Evolutionary conservation across 2,329 filamentous ascomycete genomes (phyloP).

Genomic region (Penicillium rolfsii): DNA sequence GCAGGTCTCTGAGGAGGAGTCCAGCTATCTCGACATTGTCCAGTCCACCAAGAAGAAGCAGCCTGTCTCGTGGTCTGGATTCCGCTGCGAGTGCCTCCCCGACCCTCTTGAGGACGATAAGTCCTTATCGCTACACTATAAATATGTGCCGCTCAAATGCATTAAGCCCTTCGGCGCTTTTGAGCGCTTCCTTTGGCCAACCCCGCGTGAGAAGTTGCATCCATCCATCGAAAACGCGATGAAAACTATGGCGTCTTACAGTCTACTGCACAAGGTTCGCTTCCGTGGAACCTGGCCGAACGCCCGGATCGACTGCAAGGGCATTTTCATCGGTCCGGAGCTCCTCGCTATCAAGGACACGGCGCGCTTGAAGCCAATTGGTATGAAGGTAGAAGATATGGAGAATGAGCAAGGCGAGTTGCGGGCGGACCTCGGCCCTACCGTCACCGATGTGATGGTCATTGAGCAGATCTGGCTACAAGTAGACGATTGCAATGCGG

Average conservation of each 20-base stretch:
- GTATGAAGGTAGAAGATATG: conserved; percentile 16
- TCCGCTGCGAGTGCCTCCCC: conserved; percentile 61
- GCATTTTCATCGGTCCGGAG: conserved; percentile 61
- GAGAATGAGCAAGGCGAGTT: conserved; percentile 19
- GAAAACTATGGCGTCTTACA: conserved; percentile 57
- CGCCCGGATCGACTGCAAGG: conserved; percentile 56
- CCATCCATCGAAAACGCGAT: conserved; percentile 59
- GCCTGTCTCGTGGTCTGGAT: conserved; percentile 56
- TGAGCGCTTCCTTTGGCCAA: conserved; percentile 52
- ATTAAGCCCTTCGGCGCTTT: conserved; percentile 61
- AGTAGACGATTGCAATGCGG: conserved; percentile 53
- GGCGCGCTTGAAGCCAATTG: conserved; percentile 53
- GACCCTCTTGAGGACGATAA: conserved; percentile 57
- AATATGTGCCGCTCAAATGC: conserved; percentile 57
- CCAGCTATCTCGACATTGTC: conserved; percentile 52
- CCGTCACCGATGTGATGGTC: conserved; percentile 56
- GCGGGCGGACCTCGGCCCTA: conserved; percentile 15
- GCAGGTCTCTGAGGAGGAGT: conserved; percentile 53
- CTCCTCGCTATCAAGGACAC: conserved; percentile 58
- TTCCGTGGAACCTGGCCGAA: conserved; percentile 60
- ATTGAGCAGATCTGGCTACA: conserved; percentile 58
- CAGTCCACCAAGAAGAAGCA: conserved; percentile 43
- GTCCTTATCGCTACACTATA: conserved; percentile 56
- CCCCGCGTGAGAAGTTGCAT: conserved; percentile 51
- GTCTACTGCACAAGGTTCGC: conserved; percentile 55